phyloP scores from a whole-genome alignment of 2,329 filamentous ascomycete species.

The Daldinia eschscholtzii region DNA sequence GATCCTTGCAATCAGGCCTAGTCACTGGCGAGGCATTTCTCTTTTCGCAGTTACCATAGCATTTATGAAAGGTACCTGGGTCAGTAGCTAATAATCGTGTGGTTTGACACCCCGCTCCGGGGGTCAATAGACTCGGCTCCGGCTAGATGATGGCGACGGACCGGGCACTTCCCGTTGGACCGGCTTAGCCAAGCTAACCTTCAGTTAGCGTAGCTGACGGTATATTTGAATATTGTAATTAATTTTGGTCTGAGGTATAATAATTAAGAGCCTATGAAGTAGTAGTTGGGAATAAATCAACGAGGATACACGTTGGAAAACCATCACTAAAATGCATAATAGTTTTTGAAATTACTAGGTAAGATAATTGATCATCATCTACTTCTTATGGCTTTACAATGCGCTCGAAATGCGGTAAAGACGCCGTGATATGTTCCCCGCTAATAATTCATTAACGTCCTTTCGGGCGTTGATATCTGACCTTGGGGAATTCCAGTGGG shows the following conservation, averaged over 20 bases:
- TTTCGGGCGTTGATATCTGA: conserved; percentile 51
- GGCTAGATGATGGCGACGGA: not conserved
- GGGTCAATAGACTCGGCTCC: not conserved
- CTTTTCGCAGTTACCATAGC: not conserved
- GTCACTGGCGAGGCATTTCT: not conserved
- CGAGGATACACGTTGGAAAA: not conserved
- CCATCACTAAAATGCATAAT: not conserved
- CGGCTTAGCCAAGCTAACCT: not conserved
- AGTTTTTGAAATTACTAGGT: not conserved
- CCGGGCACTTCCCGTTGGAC: conserved; percentile 6
- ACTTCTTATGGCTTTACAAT: not conserved
- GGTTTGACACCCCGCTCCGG: not conserved
- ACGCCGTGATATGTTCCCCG: not conserved
- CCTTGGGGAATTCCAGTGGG: conserved; percentile 85
- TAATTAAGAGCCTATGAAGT: not conserved
- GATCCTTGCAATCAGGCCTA: not conserved
- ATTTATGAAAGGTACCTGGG: not conserved
- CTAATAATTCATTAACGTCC: conserved; percentile 39
- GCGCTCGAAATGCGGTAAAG: not conserved
- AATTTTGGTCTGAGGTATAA: not conserved
- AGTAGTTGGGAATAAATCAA: not conserved
- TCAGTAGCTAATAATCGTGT: not conserved
- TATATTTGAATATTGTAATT: not conserved
- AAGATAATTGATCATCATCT: not conserved
- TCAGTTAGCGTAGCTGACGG: not conserved